A percentile compares a stretch with the other conserved stretches of the same genome.
These are phyloP conservation scores for Candida vartiovaarae DNA, from an alignment of 805 yeast species.

Conservation along the genomic window DNA sequence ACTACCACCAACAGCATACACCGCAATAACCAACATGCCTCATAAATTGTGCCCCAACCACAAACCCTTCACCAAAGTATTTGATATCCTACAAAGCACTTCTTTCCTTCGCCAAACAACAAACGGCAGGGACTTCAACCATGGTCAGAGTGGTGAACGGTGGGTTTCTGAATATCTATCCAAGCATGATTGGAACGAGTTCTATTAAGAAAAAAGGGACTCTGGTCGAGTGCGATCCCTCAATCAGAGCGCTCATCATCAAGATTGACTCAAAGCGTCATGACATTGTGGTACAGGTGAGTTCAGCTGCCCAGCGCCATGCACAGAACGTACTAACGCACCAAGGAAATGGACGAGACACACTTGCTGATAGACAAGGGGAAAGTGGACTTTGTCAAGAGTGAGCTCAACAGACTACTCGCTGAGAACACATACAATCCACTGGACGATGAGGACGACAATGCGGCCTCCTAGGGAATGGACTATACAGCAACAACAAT, in stretches of 20 bases:
- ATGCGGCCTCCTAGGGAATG: not conserved
- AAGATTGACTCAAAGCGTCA: conserved; percentile 71
- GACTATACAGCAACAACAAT: not conserved
- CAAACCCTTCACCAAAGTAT: not conserved
- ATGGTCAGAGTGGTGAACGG: conserved; percentile 55
- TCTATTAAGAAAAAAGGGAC: conserved; percentile 22
- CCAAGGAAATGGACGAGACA: conserved; percentile 79
- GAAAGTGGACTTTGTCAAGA: conserved; percentile 68
- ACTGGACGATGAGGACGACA: conserved; percentile 56
- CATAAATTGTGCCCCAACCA: not conserved
- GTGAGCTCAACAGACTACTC: conserved; percentile 65
- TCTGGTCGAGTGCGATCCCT: conserved; percentile 73
- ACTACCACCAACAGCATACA: not conserved
- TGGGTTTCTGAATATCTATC: conserved; percentile 2
- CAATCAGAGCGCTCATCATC: conserved; percentile 78
- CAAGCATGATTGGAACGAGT: not conserved
- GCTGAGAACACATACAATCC: conserved; percentile 85
- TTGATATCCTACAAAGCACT: not conserved
- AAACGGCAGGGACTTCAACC: too few relatives aligned
- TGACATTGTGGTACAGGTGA: conserved; percentile 56
- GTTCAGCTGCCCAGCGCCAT: conserved; percentile 2
- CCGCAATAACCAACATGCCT: not conserved
- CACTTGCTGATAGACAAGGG: conserved; percentile 77
- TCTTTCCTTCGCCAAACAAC: not conserved
- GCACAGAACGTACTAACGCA: too few relatives aligned